phyloP scores from a whole-genome alignment of 768 basidiomycete genomes.

The Tricholoma sp. region DNA sequence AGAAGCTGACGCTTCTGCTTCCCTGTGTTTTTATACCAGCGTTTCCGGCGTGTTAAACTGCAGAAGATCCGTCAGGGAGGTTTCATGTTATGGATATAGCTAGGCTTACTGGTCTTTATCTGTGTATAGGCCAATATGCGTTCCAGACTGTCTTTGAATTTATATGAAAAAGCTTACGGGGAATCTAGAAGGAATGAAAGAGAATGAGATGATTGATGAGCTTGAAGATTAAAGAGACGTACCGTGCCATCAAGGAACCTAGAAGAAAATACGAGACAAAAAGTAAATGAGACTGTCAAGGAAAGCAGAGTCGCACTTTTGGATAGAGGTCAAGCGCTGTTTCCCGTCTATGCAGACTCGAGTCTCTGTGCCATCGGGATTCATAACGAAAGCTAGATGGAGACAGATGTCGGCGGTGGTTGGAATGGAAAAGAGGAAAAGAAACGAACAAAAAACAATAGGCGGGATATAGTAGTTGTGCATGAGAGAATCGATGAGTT shows the following conservation, averaged over 20 bases:
- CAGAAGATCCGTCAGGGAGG: not conserved
- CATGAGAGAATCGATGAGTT: slow-evolving; percentile 60
- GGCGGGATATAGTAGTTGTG: slow-evolving; percentile 65
- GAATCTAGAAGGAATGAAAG: not conserved
- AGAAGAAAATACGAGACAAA: not conserved
- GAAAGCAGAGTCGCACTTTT: slow-evolving; percentile 32
- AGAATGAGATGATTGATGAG: not conserved
- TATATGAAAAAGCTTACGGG: not conserved
- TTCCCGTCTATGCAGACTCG: slow-evolving; percentile 70
- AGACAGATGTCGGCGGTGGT: not conserved
- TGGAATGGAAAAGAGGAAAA: not conserved
- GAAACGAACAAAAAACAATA: slow-evolving; percentile 52
- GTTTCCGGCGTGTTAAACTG: slow-evolving; percentile 17
- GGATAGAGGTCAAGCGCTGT: slow-evolving; percentile 63
- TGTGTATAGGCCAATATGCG: not conserved
- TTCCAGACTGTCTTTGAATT: not conserved
- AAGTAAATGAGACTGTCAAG: not conserved
- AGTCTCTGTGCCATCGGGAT: slow-evolving; percentile 37
- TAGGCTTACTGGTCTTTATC: not conserved
- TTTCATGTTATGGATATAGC: not conserved
- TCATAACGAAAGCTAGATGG: slow-evolving; percentile 30
- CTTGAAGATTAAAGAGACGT: slow-evolving; percentile 18
- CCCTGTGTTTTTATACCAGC: slow-evolving; percentile 17
- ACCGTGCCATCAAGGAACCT: slow-evolving; percentile 58
- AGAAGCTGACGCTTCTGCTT: slow-evolving; percentile 17